Base-by-base conservation (phyloP, 2,329 filamentous ascomycete genomes). In the Fusarium sp. region DNA sequence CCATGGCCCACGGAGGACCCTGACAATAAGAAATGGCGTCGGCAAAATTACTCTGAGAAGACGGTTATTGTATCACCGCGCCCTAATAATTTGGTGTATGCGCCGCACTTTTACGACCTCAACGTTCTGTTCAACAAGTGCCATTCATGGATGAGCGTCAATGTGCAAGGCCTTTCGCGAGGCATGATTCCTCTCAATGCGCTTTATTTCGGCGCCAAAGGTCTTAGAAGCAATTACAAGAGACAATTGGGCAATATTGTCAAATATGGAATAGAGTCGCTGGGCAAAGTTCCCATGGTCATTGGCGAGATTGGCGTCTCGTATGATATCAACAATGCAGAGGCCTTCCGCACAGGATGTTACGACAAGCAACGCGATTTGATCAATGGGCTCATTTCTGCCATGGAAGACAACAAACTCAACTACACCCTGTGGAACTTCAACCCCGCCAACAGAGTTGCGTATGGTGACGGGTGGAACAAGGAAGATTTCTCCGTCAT, bases 61-160 rank as follows among this genome's bases (percentile, higher is more conserved):
- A 78, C 73, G 0, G 65, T 75, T 34, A 75, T 80, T 8, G 63
- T 72, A 4, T 65, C 72, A 10, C 63, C 66, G 13, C 76, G 75
- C 13, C 80, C 76, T 3, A 48, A 41, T 13, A 80, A 78, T 63
- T 65, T 82, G n/a, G 79, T 82, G 14, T 82, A 81, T 49, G 79
- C 81, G 0, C 81, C 81, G 7, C 81, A 82, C 61, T 82, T 82
- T 61, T 82, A 82, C 60, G 81, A 82, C 42, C 76, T 82, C 20
- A 81, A 82, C 37, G 81, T 81, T 0, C 61, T 82, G 2, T 82
- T 80, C 60, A 78, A 74, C 66, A 80, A 80, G 50, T 65, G 70
- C 20, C 79, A 80, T 53, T 72, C 72, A 0, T 76, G 75, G 66
- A 80, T 80, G 78, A 79, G 78, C 47, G 79, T 80, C 49, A 79